Percentiles rank a stretch among this genome's conserved stretches.
Evolutionary conservation across 148 eudicot genomes (phyloP).

Genomic region (Rhododendron ferrugineum): DNA sequence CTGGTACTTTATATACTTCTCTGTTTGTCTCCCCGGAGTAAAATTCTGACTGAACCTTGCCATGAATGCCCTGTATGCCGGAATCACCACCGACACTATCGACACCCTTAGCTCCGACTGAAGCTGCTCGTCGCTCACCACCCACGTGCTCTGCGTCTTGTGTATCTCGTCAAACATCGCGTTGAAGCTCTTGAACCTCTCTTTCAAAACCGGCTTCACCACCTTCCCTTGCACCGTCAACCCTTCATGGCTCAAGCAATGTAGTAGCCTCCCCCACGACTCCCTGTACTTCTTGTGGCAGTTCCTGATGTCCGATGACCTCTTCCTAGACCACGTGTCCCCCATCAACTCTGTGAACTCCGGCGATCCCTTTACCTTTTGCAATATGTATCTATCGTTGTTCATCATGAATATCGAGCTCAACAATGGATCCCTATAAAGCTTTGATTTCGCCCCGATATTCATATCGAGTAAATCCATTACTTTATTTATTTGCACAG

Average conservation of each 20-base stretch:
- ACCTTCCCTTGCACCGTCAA: constrained; percentile 62
- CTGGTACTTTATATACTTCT: constrained; percentile 83
- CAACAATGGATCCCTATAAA: constrained; percentile 57
- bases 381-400: constrained; percentile 49
- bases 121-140: constrained; percentile 85
- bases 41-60: constrained; percentile 62
- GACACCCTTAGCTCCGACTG: constrained; percentile 93
- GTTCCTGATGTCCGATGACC: constrained; percentile 40
- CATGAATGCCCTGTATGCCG: constrained; percentile 73
- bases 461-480: constrained; percentile 61
- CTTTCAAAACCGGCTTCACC: constrained; percentile 67
- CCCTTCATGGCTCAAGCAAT: constrained; percentile 59
- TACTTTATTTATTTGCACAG: constrained; percentile 32
- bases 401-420: constrained; percentile 75
- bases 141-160: constrained; percentile 66
- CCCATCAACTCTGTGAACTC: constrained; percentile 32
- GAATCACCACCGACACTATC: constrained; percentile 73
- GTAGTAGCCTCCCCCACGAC: constrained; percentile 58
- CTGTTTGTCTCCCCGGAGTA: constrained; percentile 78
- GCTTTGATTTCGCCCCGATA: constrained; percentile 56
- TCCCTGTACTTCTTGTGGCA: constrained; percentile 57
- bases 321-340: constrained; percentile 37
- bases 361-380: constrained; percentile 34
- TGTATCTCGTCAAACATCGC: constrained; percentile 76
- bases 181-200: constrained; percentile 80